phyloP scores from a whole-genome alignment of 1,284 basidiomycete genomes.

The Schizopora paradoxa region DNA sequence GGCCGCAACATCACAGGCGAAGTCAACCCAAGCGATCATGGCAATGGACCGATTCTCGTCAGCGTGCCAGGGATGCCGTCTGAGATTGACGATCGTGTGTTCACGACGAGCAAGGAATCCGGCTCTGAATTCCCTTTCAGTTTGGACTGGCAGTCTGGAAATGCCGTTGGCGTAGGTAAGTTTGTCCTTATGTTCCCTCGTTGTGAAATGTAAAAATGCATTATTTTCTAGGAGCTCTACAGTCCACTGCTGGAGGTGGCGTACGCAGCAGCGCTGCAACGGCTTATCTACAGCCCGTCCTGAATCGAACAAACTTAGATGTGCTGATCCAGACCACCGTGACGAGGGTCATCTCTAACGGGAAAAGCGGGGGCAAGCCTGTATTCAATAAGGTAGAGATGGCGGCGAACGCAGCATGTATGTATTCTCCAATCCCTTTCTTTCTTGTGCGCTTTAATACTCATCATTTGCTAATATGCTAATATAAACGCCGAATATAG shows the following conservation, averaged over 20 bases:
- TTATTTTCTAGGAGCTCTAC: constrained; percentile 32
- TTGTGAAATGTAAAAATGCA: not conserved
- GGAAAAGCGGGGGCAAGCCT: constrained; percentile 21
- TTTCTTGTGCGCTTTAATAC: too few species aligned
- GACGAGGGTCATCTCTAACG: constrained; percentile 19
- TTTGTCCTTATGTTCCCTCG: not conserved
- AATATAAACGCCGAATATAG: too few species aligned
- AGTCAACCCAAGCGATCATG: constrained; percentile 29
- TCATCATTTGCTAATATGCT: too few species aligned
- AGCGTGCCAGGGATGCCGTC: constrained; percentile 31
- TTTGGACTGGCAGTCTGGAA: constrained; percentile 34
- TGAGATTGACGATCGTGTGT: constrained; percentile 29
- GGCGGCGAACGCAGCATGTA: constrained; percentile 22
- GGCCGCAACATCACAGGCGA: constrained; percentile 28
- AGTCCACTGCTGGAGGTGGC: constrained; percentile 29
- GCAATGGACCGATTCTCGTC: constrained; percentile 29
- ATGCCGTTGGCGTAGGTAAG: constrained; percentile 34
- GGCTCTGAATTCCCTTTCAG: constrained; percentile 34
- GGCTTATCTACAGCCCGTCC: constrained; percentile 32
- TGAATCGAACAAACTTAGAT: constrained; percentile 22
- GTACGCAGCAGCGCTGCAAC: constrained; percentile 33
- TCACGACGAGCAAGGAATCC: constrained; percentile 29
- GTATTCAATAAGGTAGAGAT: constrained; percentile 32
- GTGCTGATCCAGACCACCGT: constrained; percentile 22
- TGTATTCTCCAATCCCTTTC: too few species aligned